Base-by-base conservation (phyloP, 192 early-diverging fungal species). In the Coemansia sp. region DNA sequence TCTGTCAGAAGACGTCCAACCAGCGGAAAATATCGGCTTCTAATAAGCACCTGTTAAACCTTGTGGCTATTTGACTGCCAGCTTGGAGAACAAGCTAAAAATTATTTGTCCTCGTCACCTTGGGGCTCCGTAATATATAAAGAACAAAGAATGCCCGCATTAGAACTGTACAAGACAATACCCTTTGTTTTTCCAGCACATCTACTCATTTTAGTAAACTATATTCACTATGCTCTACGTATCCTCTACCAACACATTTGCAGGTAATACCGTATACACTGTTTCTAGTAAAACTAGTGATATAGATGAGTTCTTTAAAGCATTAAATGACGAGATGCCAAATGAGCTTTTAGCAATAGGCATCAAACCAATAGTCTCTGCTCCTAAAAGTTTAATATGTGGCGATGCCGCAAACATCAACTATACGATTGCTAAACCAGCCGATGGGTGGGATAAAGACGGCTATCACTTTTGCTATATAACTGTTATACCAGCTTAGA, bases 381-480 rank as follows among this genome's bases (percentile, higher is more conserved):
- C 19, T 11, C 50, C 50, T 12, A 51, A 8, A 27, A 12, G 5
- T 5, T 51, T 51, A 17, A 27, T 51, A 10, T 51, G 23, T 8
- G 50, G 50, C 23, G 3, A 10, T 25, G 50, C 50, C 1, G 23
- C 50, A 25, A 27, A 21, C 23, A 51, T 51, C 50, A 8, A 51
- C 2, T 51, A 51, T 51, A 51, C 50, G 3, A 51, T 51, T 51
- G 50, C 50, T 12, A 51, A 51, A 17, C 50, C 50, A 11, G 11
- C 10, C 11, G 15, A 51, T 10, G 23, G 23, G 10, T 0, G 19
- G 1, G 50, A 51, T 27, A 27, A 51, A 27, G 23, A 51, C 50
- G 50, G 50, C 50, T 27, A 25, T 27, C 50, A 51, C 50, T 51
- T 51, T 51, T 51, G 50, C 50, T 51, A 51, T 11, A 25, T 51